A percentile compares a stretch with the other conserved stretches of the same genome.
Conservation (phyloP, 2,329 filamentous ascomycete species). For the Metarhizium rileyi region DNA sequence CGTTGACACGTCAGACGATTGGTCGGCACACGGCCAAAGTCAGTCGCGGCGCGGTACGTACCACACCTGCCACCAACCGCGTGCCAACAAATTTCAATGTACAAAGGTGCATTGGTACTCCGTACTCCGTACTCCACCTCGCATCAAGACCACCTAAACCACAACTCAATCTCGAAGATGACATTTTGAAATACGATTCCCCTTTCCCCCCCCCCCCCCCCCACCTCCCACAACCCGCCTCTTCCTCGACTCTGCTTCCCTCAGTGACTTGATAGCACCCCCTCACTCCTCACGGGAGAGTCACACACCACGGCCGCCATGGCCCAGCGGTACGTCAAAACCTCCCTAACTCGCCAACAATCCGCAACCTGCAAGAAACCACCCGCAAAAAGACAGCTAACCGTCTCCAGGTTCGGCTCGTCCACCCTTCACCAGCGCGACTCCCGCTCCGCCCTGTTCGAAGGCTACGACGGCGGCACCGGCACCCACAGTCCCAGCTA, state of each 20-base stretch:
- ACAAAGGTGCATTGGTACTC: no score
- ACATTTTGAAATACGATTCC: not conserved
- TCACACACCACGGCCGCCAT: constrained; percentile 10
- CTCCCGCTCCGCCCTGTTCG: constrained; percentile 64
- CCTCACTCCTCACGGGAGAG: not conserved
- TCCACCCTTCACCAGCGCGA: constrained; percentile 66
- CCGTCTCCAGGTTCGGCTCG: constrained; percentile 47
- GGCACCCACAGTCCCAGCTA: constrained; percentile 29
- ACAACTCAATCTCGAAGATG: constrained; percentile 3
- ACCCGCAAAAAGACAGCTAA: not conserved
- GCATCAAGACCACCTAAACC: constrained; percentile 11
- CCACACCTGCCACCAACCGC: not conserved
- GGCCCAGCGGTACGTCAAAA: constrained; percentile 24
- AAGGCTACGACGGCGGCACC: constrained; percentile 41
- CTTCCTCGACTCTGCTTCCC: not conserved
- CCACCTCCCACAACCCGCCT: not conserved
- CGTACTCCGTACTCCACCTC: not conserved
- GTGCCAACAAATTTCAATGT: not conserved
- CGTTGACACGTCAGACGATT: no score
- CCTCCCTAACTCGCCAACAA: not conserved
- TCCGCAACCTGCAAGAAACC: not conserved
- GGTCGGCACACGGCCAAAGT: no score
- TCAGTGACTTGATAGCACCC: no score
- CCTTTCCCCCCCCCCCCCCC: not conserved
- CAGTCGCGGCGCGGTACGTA: not conserved